Percentiles rank a stretch among this genome's conserved stretches.
These are phyloP conservation scores for Daldinia concentrica DNA, from an alignment of 495 filamentous ascomycete species.

Conservation along the genomic window DNA sequence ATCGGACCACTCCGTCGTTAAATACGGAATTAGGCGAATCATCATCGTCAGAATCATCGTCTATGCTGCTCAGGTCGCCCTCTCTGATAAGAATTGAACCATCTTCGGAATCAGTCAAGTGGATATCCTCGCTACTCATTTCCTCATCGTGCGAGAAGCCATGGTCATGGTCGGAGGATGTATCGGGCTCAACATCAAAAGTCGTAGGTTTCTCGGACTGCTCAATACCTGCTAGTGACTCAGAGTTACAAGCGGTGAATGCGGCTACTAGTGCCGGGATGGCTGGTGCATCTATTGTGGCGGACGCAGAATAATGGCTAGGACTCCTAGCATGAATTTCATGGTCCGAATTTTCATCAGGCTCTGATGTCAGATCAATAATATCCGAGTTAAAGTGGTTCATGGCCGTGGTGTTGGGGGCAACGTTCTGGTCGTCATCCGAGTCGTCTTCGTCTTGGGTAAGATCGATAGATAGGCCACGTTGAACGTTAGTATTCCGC, in stretches of 20 bases:
- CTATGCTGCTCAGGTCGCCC: conserved; percentile 33
- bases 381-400: conserved; percentile 42
- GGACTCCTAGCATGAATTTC: neutral
- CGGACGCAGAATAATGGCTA: neutral
- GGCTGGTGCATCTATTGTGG: neutral
- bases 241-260: neutral
- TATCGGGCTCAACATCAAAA: conserved; percentile 4
- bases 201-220: conserved; percentile 1
- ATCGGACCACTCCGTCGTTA: neutral
- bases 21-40: conserved; percentile 5
- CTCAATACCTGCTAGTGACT: neutral
- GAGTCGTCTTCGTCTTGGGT: conserved; percentile 42
- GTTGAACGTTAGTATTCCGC: conserved; percentile 26
- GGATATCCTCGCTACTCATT: conserved; percentile 47
- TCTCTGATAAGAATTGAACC: conserved; percentile 45
- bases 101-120: conserved; percentile 45
- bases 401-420: conserved; percentile 12
- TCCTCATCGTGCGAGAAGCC: conserved; percentile 45
- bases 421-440: conserved; percentile 26
- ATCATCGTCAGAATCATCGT: conserved; percentile 16
- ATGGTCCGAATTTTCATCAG: conserved; percentile 26
- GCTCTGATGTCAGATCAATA: conserved; percentile 49
- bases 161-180: conserved; percentile 23
- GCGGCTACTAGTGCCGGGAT: neutral
- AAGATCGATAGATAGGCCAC: conserved; percentile 36